Percentiles rank a stretch among this genome's conserved stretches.
Conservation (phyloP, 371 early-diverging fungal genomes). For the Synchytrium microbalum region DNA sequence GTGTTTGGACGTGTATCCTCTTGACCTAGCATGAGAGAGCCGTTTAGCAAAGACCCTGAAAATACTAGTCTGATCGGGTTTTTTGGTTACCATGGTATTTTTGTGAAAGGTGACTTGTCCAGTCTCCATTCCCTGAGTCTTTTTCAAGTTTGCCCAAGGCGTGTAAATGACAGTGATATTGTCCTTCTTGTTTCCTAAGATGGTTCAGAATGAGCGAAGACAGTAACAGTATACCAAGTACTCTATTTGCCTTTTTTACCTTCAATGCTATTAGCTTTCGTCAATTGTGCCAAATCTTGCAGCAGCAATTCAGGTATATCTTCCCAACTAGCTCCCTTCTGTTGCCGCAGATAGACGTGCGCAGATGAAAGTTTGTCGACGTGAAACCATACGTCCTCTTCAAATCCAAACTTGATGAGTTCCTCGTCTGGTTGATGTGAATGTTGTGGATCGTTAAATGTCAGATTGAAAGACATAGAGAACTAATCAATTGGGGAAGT, state of each 20-base stretch:
- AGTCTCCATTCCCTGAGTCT: constrained; percentile 86
- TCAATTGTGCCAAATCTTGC: constrained; percentile 83
- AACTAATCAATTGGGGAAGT: not conserved
- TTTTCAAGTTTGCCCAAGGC: constrained; percentile 88
- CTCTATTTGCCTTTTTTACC: constrained; percentile 42
- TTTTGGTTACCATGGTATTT: constrained; percentile 47
- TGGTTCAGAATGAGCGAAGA: not conserved
- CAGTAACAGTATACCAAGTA: too few species aligned
- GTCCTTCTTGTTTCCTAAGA: constrained; percentile 59
- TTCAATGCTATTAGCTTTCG: constrained; percentile 93
- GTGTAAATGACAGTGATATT: constrained; percentile 87
- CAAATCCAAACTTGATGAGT: constrained; percentile 88
- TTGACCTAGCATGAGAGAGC: constrained; percentile 36
- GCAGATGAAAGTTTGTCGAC: constrained; percentile 95
- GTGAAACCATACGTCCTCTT: constrained; percentile 95
- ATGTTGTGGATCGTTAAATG: not conserved
- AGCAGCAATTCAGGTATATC: constrained; percentile 65
- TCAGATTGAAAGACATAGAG: not conserved
- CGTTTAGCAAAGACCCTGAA: too few species aligned
- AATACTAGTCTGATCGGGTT: not conserved
- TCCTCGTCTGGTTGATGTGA: constrained; percentile 65
- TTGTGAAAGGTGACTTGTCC: constrained; percentile 92
- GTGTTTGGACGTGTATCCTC: constrained; percentile 66
- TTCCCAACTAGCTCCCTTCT: constrained; percentile 66
- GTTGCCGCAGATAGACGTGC: constrained; percentile 87